Base-by-base conservation (phyloP, 768 basidiomycete species). In the Lanmaoa rubissima region DNA sequence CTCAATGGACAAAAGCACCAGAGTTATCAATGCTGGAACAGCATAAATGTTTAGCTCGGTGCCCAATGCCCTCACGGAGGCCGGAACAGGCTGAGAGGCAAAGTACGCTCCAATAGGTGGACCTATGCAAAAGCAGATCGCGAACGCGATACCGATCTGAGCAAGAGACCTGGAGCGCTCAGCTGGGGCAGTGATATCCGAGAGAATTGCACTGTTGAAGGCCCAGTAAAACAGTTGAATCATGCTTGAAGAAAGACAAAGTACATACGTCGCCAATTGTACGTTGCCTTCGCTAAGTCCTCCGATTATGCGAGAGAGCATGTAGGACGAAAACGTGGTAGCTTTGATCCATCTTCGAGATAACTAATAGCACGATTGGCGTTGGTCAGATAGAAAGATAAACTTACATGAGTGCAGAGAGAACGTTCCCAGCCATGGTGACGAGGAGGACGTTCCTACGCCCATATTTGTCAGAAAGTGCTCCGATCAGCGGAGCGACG, bases 231-330 rank as follows among this genome's bases (percentile, higher is more conserved):
- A 32, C 2, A 8, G 42, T 16, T 3, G 28, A 31, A 40, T 35
- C 3, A 5, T 4, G 13, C 11, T 14, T 3, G 19, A 42, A 26
- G 32, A 32, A 59, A 17, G 9, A 24, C n/a, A 36, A 34, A 26
- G 46, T 34, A 80, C 88, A 63, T 67, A 94, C 94, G 94, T 94
- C 45, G 92, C 90, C 44, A 99, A 78, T 69, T 99, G 96, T 12
- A 98, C 96, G 67, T 99, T 99, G 44, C 96, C 96, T 76, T 99
- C 96, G 65, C 91, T 93, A 10, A 98, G 77, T 4, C 96, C 96
- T 11, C 95, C 95, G 36, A 98, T 85, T 6, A 98, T 78, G 14
- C 96, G 84, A 10, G 94, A 94, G 26, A 95, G 82, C 78, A 94
- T 79, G 69, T 92, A 98, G 0, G 90, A 87, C 1, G 88, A 90